phyloP scores from a whole-genome alignment of 306 rosid species.

The cucumber (Cucumis sativus) region Cucumber_9930_V3 NC_026656.2:10540001-10540500 shows the following conservation, averaged over 20 bases:
- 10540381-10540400: not conserved
- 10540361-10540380: not conserved
- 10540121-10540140: too few species aligned
- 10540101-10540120: too few species aligned
- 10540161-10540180: too few species aligned
- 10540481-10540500: constrained; percentile 3
- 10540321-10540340: not conserved
- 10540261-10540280: not conserved
- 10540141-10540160: too few species aligned
- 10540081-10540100: not conserved
- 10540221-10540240: too few species aligned
- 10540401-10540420: not conserved
- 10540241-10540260: not conserved
- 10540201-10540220: too few species aligned
- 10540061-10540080: not conserved
- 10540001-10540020: not conserved
- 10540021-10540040: not conserved
- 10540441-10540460: not conserved
- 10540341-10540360: not conserved
- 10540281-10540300: not conserved
- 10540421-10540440: not conserved
- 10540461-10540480: not conserved
- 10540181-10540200: too few species aligned
- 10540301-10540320: not conserved
- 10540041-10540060: not conserved